Percentiles rank a stretch among this genome's conserved stretches.
Conservation (phyloP, 345 rosid genomes). For the Orychophragmus violaceus region DNA sequence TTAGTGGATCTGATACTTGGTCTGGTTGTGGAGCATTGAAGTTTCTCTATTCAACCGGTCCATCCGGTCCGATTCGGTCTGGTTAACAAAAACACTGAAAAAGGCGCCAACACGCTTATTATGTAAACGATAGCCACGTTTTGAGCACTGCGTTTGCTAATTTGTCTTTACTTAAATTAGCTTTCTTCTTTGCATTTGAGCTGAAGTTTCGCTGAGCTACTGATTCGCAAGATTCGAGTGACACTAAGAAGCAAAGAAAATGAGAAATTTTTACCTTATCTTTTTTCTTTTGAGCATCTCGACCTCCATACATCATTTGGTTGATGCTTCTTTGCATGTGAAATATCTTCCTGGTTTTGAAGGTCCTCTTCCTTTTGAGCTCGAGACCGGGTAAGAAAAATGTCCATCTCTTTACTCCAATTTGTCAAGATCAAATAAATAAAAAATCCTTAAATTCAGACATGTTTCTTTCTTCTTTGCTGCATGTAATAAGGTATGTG, state of each 20-base stretch:
- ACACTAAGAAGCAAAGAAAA: background rate
- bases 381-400: conserved; percentile 57
- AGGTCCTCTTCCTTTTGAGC: conserved; percentile 59
- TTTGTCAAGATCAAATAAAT: background rate
- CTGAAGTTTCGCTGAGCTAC: background rate
- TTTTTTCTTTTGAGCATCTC: background rate
- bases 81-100: background rate
- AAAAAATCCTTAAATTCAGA: background rate
- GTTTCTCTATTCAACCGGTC: background rate
- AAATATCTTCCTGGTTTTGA: conserved; percentile 58
- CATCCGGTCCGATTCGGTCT: background rate
- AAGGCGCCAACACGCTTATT: background rate
- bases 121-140: conserved; percentile 14
- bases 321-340: conserved; percentile 21
- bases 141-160: background rate
- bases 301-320: conserved; percentile 4
- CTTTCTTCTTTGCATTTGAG: background rate
- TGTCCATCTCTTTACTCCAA: background rate
- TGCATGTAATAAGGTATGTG: conserved; percentile 38
- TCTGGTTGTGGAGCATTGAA: background rate
- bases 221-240: background rate
- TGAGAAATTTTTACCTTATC: background rate
- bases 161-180: background rate
- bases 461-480: background rate
- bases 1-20: too few relatives aligned